These are phyloP conservation scores for Aristolochia contorta DNA, from an alignment of 164 flowering plant species.

Conservation along the genomic window DNA sequence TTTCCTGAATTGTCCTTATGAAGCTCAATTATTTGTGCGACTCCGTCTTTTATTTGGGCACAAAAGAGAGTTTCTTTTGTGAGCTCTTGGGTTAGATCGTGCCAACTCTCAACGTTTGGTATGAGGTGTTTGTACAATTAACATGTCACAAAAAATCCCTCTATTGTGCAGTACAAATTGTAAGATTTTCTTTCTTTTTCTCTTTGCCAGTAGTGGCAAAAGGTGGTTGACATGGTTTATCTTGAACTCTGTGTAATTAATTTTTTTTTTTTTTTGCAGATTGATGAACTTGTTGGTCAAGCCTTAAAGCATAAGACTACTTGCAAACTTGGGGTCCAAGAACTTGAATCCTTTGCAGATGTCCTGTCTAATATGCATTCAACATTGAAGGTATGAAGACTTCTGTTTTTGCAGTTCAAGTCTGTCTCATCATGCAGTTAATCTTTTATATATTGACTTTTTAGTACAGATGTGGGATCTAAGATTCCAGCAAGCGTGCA, in stretches of 20 bases:
- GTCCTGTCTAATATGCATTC: conserved; percentile 52
- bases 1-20: too few species aligned
- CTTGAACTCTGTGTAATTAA: not conserved
- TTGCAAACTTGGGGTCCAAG: conserved; percentile 34
- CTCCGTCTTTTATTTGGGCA: too few species aligned
- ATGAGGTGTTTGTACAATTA: not conserved
- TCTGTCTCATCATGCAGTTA: conserved; percentile 1
- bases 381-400: conserved; percentile 50
- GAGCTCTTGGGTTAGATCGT: too few species aligned
- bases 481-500: conserved; percentile 45
- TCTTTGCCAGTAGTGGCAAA: not conserved
- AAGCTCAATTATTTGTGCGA: too few species aligned
- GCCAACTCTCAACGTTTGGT: too few species aligned
- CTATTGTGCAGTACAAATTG: not conserved
- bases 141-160: not conserved
- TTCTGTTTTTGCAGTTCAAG: not conserved
- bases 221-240: not conserved
- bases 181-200: not conserved
- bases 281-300: conserved; percentile 76
- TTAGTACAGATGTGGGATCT: conserved; percentile 65
- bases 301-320: conserved; percentile 32
- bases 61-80: too few species aligned
- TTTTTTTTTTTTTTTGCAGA: conserved; percentile 35
- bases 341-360: conserved; percentile 58
- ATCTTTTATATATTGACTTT: conserved; percentile 3